Conservation (phyloP, 2,329 filamentous ascomycete genomes). For the Cercospora canescens region DNA sequence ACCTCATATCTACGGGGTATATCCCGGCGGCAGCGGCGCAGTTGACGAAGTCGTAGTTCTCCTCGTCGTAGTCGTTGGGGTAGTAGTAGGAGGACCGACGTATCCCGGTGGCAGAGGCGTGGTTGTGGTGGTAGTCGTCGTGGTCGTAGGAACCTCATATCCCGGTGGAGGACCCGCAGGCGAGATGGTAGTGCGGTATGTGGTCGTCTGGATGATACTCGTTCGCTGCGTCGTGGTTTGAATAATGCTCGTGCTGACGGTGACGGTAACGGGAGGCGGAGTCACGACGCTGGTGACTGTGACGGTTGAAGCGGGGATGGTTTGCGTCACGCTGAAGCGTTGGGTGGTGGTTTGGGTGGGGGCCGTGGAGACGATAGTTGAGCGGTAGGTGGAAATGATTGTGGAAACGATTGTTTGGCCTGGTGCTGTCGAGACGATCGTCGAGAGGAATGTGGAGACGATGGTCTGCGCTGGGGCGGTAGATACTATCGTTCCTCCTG, state of each 20-base stretch:
- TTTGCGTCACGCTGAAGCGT: not conserved
- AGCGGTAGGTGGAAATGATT: not conserved
- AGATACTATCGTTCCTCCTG: not conserved
- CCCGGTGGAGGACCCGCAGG: not conserved
- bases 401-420: not conserved
- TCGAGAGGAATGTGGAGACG: not conserved
- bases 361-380: not conserved
- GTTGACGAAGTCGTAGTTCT: not conserved
- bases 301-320: not conserved
- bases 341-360: not conserved
- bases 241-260: slow-evolving; percentile 1
- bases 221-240: not conserved
- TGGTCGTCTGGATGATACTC: not conserved
- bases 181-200: not conserved
- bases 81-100: not conserved
- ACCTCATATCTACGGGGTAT: too few relatives aligned
- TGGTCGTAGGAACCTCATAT: not conserved
- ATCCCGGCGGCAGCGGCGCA: not conserved
- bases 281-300: not conserved
- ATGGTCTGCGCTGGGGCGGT: not conserved
- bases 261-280: not conserved
- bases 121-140: not conserved
- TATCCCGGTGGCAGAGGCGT: not conserved
- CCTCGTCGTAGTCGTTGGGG: not conserved
- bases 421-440: not conserved